Evolutionary conservation across 345 rosid species (phyloP).

Genomic region (Gossypioides kirkii): DNA sequence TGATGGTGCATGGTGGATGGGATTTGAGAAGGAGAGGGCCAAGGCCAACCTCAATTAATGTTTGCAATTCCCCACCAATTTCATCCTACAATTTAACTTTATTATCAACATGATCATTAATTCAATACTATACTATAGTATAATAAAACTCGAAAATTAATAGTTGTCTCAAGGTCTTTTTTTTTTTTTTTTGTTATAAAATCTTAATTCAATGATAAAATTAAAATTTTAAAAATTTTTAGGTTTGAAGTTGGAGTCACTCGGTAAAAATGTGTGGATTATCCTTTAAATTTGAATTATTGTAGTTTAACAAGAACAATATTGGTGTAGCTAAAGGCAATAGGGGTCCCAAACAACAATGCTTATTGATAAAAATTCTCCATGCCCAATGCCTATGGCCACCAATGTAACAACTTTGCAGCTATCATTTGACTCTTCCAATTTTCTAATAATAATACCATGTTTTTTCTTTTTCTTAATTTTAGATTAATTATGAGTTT

Average conservation of each 20-base stretch:
- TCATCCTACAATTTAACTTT: neutral
- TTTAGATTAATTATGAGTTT: too few relatives aligned
- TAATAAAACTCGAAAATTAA: neutral
- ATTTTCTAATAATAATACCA: too few relatives aligned
- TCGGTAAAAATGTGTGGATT: too few relatives aligned
- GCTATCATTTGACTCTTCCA: too few relatives aligned
- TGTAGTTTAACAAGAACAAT: neutral
- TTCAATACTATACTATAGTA: too few relatives aligned
- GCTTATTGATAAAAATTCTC: neutral
- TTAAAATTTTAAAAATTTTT: too few relatives aligned
- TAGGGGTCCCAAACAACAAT: constrained; percentile 23
- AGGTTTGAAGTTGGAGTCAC: too few relatives aligned
- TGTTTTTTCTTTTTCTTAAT: too few relatives aligned
- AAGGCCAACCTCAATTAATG: neutral
- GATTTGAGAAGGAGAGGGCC: neutral
- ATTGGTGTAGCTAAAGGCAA: constrained; percentile 16
- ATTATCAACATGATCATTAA: neutral
- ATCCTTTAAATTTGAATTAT: too few relatives aligned
- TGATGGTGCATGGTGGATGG: neutral
- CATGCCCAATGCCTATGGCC: constrained; percentile 11
- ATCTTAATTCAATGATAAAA: too few relatives aligned
- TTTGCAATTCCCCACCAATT: constrained; percentile 6
- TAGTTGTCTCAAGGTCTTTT: too few relatives aligned
- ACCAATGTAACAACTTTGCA: neutral
- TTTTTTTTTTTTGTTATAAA: too few relatives aligned